Conservation (phyloP, 768 basidiomycete species). For the Dacryopinax spathularia region DNA sequence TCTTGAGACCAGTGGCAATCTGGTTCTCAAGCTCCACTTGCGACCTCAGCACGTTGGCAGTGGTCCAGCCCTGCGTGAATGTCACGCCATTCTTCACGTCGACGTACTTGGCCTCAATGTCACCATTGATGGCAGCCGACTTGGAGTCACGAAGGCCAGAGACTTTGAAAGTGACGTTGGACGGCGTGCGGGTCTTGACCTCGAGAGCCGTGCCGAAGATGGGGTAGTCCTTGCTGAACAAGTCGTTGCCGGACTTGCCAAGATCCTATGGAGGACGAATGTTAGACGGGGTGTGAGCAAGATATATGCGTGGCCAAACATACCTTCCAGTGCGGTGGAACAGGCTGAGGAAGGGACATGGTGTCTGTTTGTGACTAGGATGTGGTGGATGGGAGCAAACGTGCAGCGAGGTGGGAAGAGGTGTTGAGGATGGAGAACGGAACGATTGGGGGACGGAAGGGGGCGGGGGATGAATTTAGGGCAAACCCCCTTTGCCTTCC, state of each 20-base stretch:
- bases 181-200: constrained; percentile 79
- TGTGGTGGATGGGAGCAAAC: constrained; percentile 7
- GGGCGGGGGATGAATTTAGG: too few relatives aligned
- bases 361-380: background rate
- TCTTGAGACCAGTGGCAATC: constrained; percentile 92
- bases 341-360: constrained; percentile 89
- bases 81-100: constrained; percentile 86
- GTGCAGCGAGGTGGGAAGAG: background rate
- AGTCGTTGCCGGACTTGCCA: constrained; percentile 93
- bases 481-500: too few relatives aligned
- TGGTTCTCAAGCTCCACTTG: constrained; percentile 93
- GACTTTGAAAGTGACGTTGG: constrained; percentile 87
- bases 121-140: constrained; percentile 59
- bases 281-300: background rate
- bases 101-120: constrained; percentile 89
- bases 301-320: constrained; percentile 14
- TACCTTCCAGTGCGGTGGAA: constrained; percentile 95
- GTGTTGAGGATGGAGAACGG: background rate
- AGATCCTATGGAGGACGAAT: constrained; percentile 48
- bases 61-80: constrained; percentile 93
- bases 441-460: too few relatives aligned
- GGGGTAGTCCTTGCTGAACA: constrained; percentile 84
- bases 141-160: constrained; percentile 68
- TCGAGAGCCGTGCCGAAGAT: constrained; percentile 59
- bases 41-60: constrained; percentile 79